These are phyloP conservation scores for Sesbania bispinosa DNA, from an alignment of 306 rosid species.

Conservation along the genomic window DNA sequence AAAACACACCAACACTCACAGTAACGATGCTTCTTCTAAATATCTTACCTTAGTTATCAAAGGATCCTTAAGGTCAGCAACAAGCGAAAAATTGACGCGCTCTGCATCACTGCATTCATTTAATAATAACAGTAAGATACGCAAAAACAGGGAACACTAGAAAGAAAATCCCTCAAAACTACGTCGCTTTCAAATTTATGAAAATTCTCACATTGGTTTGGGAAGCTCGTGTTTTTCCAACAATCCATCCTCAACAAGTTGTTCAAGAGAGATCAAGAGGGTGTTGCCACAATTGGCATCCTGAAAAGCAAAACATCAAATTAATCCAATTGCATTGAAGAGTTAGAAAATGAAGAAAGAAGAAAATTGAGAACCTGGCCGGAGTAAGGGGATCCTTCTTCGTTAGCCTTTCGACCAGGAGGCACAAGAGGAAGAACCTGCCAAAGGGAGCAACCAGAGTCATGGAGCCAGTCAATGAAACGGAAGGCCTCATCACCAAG, in stretches of 20 bases:
- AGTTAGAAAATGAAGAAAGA: neutral
- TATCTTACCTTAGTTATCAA: constrained; percentile 59
- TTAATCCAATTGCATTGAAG: neutral
- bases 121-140: constrained; percentile 16
- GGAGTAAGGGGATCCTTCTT: constrained; percentile 69
- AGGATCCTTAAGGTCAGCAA: constrained; percentile 81
- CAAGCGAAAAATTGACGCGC: constrained; percentile 63
- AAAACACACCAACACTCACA: neutral
- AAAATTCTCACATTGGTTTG: constrained; percentile 63
- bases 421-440: constrained; percentile 99
- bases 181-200: neutral
- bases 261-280: constrained; percentile 82
- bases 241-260: constrained; percentile 89
- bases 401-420: constrained; percentile 85
- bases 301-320: constrained; percentile 39
- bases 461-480: constrained; percentile 82
- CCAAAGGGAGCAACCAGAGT: constrained; percentile 81
- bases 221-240: constrained; percentile 81
- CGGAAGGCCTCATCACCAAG: constrained; percentile 77
- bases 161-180: neutral
- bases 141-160: neutral
- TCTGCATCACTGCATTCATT: constrained; percentile 59
- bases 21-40: neutral
- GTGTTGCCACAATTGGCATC: constrained; percentile 98
- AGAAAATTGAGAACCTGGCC: constrained; percentile 32